Base-by-base conservation (phyloP, 2,329 filamentous ascomycete genomes). In the Orbilia blumenaviensis region DNA sequence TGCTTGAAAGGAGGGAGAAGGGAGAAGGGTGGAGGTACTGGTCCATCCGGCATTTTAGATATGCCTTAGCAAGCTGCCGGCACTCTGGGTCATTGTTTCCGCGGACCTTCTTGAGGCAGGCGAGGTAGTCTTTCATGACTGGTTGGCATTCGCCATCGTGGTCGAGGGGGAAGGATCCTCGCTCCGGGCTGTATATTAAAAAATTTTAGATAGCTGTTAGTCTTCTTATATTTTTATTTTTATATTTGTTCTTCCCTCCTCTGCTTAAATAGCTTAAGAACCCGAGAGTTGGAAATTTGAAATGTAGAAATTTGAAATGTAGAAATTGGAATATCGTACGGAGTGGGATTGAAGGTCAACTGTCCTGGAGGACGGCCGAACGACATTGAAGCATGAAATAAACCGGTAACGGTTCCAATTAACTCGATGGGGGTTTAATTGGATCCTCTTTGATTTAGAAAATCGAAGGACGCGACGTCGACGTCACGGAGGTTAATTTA, bases 161-260 rank as follows among this genome's bases (percentile, higher is more conserved):
- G 83, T 98, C 94, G 67, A 98, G 89, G n/a, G 94, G 94, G 81
- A 98, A 98, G 80, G 92, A 96, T 67, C 94, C 94, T 80, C 94
- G 90, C 83, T 97, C 92, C 3, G 94, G 94, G 69, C 92, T 95
- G 79, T 36, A 63, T 14, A 83, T n/a, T 1, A 23, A n/a, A n/a
- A n/a, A n/a, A n/a, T n/a, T n/a, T n/a, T n/a, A n/a, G n/a, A n/a
- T n/a, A 23, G 6, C 48, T 25, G 54, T 42, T 38, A 34, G 41
- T 29, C 23, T 41, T 44, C 29, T 12, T 32, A 36, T 21, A 7
- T 29, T n/a, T n/a, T n/a, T n/a, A n/a, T n/a, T n/a, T n/a, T n/a
- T n/a, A n/a, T n/a, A n/a, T n/a, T n/a, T n/a, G n/a, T n/a, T n/a
- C n/a, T n/a, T n/a, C n/a, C n/a, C n/a, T n/a, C n/a, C n/a, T n/a